phyloP scores from a whole-genome alignment of 1,284 basidiomycete species.

The Coniophora puteana region DNA sequence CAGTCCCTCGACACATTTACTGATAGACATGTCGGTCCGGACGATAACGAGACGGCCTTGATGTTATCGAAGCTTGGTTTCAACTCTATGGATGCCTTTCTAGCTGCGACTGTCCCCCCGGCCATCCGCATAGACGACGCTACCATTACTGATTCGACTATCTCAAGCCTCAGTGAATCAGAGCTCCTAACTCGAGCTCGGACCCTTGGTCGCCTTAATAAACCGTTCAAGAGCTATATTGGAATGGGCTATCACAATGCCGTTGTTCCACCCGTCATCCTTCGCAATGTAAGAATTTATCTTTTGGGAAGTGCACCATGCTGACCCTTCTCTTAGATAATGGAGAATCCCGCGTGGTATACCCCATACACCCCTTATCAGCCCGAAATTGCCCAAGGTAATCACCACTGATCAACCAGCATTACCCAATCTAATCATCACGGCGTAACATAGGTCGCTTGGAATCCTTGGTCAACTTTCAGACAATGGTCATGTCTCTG shows the following conservation, averaged over 20 bases:
- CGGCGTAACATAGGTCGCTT: constrained; percentile 69
- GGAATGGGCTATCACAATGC: constrained; percentile 98
- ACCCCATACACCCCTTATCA: constrained; percentile 96
- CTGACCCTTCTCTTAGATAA: constrained; percentile 50
- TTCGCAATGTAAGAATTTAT: constrained; percentile 78
- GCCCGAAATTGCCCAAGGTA: constrained; percentile 91
- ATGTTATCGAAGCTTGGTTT: constrained; percentile 87
- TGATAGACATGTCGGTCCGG: constrained; percentile 88
- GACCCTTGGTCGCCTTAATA: constrained; percentile 76
- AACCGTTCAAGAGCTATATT: constrained; percentile 88
- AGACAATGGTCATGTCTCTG: constrained; percentile 94
- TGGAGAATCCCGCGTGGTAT: constrained; percentile 98
- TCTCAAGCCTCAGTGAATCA: constrained; percentile 81
- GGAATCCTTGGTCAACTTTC: constrained; percentile 96
- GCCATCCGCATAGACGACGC: constrained; percentile 70
- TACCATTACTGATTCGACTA: constrained; percentile 62
- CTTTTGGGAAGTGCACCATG: constrained; percentile 4
- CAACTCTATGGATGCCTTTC: constrained; percentile 83
- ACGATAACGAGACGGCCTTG: constrained; percentile 64
- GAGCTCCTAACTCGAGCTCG: constrained; percentile 79
- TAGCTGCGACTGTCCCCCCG: constrained; percentile 75
- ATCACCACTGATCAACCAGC: constrained; percentile 9
- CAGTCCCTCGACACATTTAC: constrained; percentile 84
- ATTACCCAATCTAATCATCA: constrained; percentile 11
- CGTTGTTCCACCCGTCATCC: constrained; percentile 89